Conservation (phyloP, 495 filamentous ascomycete genomes). For the Penicillium daleae region DNA sequence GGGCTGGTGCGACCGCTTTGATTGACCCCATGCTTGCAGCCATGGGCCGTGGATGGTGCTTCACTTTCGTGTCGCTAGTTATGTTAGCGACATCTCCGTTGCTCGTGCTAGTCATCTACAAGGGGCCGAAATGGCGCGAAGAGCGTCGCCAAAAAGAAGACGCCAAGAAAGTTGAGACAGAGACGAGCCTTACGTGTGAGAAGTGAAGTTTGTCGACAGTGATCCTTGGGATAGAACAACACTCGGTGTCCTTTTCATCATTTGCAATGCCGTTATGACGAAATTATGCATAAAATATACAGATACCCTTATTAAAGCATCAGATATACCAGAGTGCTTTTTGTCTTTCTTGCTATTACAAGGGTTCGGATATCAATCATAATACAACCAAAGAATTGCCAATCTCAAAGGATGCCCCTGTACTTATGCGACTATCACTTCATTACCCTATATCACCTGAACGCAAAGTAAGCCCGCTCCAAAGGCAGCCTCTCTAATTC, state of each 20-base stretch:
- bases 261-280: conserved; percentile 10
- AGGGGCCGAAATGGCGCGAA: conserved; percentile 54
- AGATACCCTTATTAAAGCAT: conserved; percentile 5
- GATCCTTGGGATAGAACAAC: neutral
- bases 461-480: conserved; percentile 65
- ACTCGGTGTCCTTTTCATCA: neutral
- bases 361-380: conserved; percentile 2
- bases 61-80: conserved; percentile 63
- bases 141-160: conserved; percentile 36
- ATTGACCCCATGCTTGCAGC: conserved; percentile 67
- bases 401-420: neutral
- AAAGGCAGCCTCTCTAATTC: conserved; percentile 77
- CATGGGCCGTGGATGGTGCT: conserved; percentile 72
- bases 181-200: neutral
- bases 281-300: conserved; percentile 5
- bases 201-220: conserved; percentile 6
- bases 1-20: conserved; percentile 66
- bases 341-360: conserved; percentile 5
- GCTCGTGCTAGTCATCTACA: conserved; percentile 49
- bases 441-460: conserved; percentile 34
- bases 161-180: conserved; percentile 14
- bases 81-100: conserved; percentile 58
- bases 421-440: neutral
- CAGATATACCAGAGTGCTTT: neutral
- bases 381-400: conserved; percentile 9